Base-by-base conservation (phyloP, 164 flowering plant genomes). In the Aristolochia californica region DNA sequence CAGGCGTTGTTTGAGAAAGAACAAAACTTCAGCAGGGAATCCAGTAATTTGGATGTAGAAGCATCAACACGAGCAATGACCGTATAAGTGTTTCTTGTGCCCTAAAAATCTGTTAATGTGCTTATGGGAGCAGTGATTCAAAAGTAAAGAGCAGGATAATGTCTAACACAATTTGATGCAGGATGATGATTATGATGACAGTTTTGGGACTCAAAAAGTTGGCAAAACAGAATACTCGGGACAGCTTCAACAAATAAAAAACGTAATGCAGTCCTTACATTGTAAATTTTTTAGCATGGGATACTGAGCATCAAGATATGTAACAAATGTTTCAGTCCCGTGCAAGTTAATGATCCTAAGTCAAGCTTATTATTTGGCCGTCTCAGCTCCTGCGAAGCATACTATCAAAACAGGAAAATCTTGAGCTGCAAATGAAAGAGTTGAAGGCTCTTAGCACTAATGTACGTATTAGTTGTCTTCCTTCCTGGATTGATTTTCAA, bases 381-480 rank as follows among this genome's bases (percentile, higher is more conserved):
- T 61, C 18, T 9, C 71, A 80, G 88, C 70, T 58, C 43, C 60
- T 78, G 63, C 62, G 28, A 55, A 65, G 45, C 45, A 50, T 65
- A 24, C 48, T 62, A 18, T 15, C 40, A 14, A 72, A 65, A 47
- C 69, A 72, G 58, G 67, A 58, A 28, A 66, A 70, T 50, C 69
- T 79, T 56, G 61, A 59, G 49, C 60, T 48, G 66, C 75, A 70
- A 21, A 56, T 78, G 4, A 64, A 75, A 64, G 74, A 70, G 43
- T 55, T 79, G 56, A 75, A 56, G 67, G 59, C 58, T 25, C 47
- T 72, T 23, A 16, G 30, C 14, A 38, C 13, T 53, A 34, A 40
- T 27, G 72, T 72, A 59, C 44, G 61, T 44, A 25, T 53, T 91
- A n/a, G 82, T 5, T 34, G 11, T 34, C 40, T 34, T 34, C 40